phyloP scores from a whole-genome alignment of 208 protist genomes.

The Trypanosoma brucei region DNA sequence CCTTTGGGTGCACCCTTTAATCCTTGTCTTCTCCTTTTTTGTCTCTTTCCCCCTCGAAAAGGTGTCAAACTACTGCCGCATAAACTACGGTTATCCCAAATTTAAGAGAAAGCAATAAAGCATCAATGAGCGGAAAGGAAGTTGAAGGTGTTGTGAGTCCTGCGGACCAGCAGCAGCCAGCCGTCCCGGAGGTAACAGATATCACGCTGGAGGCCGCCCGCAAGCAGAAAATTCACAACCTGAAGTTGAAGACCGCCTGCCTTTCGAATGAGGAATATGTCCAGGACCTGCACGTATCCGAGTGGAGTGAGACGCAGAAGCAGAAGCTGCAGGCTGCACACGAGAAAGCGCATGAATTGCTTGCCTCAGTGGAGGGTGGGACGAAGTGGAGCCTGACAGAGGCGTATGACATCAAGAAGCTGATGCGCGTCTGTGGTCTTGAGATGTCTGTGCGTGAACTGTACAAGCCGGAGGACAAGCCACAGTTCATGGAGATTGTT shows the following conservation, averaged over 20 bases:
- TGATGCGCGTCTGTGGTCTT: conserved; percentile 6
- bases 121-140: conserved; percentile 1
- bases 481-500: conserved; percentile 11
- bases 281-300: conserved; percentile 5
- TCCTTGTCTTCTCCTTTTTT: background rate
- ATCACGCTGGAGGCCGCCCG: conserved; percentile 7
- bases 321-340: conserved; percentile 25
- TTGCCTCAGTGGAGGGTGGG: conserved; percentile 46
- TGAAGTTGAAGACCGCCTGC: conserved; percentile 7
- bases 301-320: conserved; percentile 7
- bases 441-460: conserved; percentile 7
- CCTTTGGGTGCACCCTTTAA: background rate
- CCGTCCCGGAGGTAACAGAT: conserved; percentile 2
- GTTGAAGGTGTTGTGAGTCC: background rate
- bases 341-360: conserved; percentile 56
- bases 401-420: conserved; percentile 8
- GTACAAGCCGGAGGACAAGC: conserved; percentile 8
- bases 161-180: conserved; percentile 6
- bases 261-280: conserved; percentile 9
- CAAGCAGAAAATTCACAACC: conserved; percentile 9
- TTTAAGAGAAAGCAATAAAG: conserved; percentile 1
- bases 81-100: background rate
- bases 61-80: background rate
- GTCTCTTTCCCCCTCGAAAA: background rate
- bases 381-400: conserved; percentile 61